Base-by-base conservation (phyloP, 2,329 filamentous ascomycete genomes). In the Aureobasidium leucospermi region DNA sequence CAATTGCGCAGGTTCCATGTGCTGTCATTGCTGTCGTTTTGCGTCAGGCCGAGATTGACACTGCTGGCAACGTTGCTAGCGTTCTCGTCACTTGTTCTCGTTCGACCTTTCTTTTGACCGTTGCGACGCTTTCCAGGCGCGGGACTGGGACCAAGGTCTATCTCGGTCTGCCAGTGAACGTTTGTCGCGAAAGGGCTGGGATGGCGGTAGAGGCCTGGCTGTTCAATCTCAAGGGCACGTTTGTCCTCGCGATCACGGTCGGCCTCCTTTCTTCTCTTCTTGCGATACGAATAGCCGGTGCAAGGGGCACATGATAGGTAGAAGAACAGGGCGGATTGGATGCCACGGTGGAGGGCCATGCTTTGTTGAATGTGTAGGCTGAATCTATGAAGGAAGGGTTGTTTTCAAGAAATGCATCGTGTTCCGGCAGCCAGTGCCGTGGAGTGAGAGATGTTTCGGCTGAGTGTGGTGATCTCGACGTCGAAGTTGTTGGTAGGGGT, bases 111-210 rank as follows among this genome's bases (percentile, higher is more conserved):
- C 67, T 84, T 77, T 65, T 83, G 76, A 8, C 38, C 59, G 23
- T 84, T 74, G 9, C 63, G 60, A 48, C 66, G 61, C 51, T 63
- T 63, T 29, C 61, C 64, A 9, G 57, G 58, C 34, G 85, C 86
- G 38, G 88, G 81, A 3, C 83, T 85, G 2, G 92, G 92, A 0
- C 92, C 92, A 74, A 92, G 81, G 63, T 79, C 80, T 65, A 96
- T 95, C 73, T 96, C 92, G 69, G 94, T 88, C 34, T 82, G 78
- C 92, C 92, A 96, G 74, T 89, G 90, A 11, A 87, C 86, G 68
- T 96, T 96, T 31, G 90, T 96, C 68, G 86, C 87, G 67, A 90
- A 94, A 90, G 89, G 46, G 85, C 84, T 1, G 88, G 91, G 69
- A 67, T 96, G 91, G 53, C 85, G 81, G 72, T 96, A 94, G 10